Evolutionary conservation across 2,329 filamentous ascomycete genomes (phyloP), one percentile per base, ranked within the genome.

Genomic region (Didymella pinodella): DNA sequence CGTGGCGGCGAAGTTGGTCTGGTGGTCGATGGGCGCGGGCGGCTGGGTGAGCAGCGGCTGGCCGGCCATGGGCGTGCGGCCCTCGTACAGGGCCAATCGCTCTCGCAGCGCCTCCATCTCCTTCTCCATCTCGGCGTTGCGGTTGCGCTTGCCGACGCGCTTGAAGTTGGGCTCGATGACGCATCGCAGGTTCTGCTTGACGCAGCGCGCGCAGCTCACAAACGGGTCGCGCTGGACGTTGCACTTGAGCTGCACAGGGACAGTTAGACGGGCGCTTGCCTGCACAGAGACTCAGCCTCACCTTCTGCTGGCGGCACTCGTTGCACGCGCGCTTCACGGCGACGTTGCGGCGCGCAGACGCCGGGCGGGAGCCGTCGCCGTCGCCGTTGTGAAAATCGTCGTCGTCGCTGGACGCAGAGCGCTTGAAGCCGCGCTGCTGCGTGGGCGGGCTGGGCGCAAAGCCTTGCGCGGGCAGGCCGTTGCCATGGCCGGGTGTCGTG

Each of bases 141-240:
- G 90, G 64, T 87, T 90, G 41, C 91, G 86, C 81, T 95, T 95
- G 63, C 91, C 90, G 18, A 93, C 83, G 67, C 91, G 88, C 83
- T 93, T 93, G 80, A 94, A 94, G 77, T 93, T 92, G 70, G 90
- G 91, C 77, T 94, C 90, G 77, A 95, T 94, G 77, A 92, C 91
- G 83, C 91, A 95, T 62, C 89, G 86, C 61, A 94, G 87, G 77
- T 90, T 91, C 72, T 93, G 85, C 69, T 92, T 90, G 74, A 86
- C 86, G 79, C 91, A 95, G 56, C 91, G 85, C 53, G 88, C 88
- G 80, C 91, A 95, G 69, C 86, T 87, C 69, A 87, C 85, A 76
- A 93, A 93, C 18, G 90, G 90, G 28, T 92, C 90, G 78, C 93
- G 90, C 67, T 91, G 83, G 67, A 94, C 91, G 81, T 94, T 90